Percentiles rank a stretch among this genome's conserved stretches.
Conservation (phyloP, 495 filamentous ascomycete species). For the Penicillium angulare region DNA sequence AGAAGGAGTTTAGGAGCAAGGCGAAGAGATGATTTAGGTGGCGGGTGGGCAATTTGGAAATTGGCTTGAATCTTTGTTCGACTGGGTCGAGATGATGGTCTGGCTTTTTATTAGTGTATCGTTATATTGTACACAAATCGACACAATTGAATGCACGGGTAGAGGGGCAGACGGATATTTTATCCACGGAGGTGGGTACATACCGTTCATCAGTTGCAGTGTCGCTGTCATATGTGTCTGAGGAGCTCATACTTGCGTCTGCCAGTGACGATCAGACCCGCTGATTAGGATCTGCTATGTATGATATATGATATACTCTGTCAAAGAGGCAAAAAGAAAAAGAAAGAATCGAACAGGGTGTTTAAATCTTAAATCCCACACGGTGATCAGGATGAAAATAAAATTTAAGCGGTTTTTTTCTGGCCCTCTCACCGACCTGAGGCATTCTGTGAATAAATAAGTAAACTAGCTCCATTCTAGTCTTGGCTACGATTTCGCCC, state of each 20-base stretch:
- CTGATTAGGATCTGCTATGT: background rate
- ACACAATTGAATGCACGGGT: background rate
- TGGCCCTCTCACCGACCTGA: background rate
- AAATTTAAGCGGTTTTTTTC: background rate
- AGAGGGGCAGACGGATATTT: background rate
- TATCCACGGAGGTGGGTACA: too few relatives aligned
- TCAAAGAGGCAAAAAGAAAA: too few relatives aligned
- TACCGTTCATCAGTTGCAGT: constrained; percentile 26
- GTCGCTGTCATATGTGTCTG: constrained; percentile 23
- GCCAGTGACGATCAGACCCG: background rate
- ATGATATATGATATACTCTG: background rate
- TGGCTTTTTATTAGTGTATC: background rate
- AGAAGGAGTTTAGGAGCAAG: constrained; percentile 33
- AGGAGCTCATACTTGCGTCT: constrained; percentile 9
- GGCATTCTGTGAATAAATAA: background rate
- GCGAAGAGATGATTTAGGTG: constrained; percentile 33
- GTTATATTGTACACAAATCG: background rate
- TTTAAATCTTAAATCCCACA: too few relatives aligned
- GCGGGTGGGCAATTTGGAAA: constrained; percentile 37
- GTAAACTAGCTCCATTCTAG: background rate
- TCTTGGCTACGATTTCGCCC: background rate
- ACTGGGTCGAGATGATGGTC: constrained; percentile 10
- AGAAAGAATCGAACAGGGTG: too few relatives aligned
- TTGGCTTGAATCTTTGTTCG: constrained; percentile 25
- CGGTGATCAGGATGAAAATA: background rate